Base-by-base conservation (phyloP, 495 filamentous ascomycete genomes). In the Xylaria scruposa region DNA sequence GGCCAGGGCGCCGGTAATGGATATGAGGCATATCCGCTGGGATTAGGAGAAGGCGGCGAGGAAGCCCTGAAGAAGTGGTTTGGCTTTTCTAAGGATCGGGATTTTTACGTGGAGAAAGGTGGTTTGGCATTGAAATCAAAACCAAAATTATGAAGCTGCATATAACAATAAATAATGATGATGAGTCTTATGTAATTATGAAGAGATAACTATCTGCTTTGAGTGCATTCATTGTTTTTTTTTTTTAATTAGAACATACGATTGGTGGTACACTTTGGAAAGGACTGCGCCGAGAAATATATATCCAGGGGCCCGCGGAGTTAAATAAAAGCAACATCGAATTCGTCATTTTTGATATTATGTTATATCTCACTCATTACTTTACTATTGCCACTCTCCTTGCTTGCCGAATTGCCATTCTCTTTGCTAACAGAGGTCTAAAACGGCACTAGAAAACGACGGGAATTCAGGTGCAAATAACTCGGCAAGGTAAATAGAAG, bases 31-130 rank as follows among this genome's bases (percentile, higher is more conserved):
- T 80, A 80, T 15, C 80, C 84, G 2, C 80, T 98, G 63, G 76
- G 74, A 6, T 88, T 93, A 19, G 92, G 93, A 0, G 81, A 88
- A 21, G 94, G 92, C 15, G 93, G 94, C 8, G 88, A 91, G 77
- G 89, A 91, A 51, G 85, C 88, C 4, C 73, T 98, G 71, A 82
- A 84, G 62, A 78, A 87, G 64, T 98, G 95, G 95, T 84, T 91
- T 75, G 93, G 93, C 15, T 96, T 93, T 92, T 86, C 85, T 65
- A 85, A 85, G 72, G 94, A 91, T 0, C 84, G 83, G 61, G 87
- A 97, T 21, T 97, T 91, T 79, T 83, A 85, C 5, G 78, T 92
- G n/a, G 79, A 86, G 67, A 83, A 89, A 51, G 90, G 90, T 17
- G 91, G 86, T 5, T 74, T 92, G 75, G 82, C 85, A 15, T 74